Evolutionary conservation across 2,329 filamentous ascomycete species (phyloP).

Genomic region (Cercospora sesami): DNA sequence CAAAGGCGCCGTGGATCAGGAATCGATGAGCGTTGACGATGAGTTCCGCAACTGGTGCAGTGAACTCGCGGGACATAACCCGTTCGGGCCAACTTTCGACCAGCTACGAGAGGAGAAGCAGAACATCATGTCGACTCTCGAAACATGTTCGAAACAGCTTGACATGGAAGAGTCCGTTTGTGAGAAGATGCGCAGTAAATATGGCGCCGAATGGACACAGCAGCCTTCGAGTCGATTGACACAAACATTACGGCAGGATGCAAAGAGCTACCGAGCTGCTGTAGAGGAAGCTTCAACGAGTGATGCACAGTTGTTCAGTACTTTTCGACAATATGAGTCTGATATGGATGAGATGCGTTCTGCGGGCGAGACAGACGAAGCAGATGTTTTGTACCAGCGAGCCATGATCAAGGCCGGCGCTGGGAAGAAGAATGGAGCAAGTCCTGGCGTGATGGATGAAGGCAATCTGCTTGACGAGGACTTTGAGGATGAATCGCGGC

Average conservation of each 20-base stretch:
- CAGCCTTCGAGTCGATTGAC: conserved; percentile 91
- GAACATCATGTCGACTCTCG: conserved; percentile 68
- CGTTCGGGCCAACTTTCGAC: conserved; percentile 77
- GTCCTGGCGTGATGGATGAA: conserved; percentile 56
- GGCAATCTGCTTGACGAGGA: conserved; percentile 87
- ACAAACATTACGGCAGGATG: conserved; percentile 80
- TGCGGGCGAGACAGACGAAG: conserved; percentile 81
- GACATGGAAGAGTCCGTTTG: conserved; percentile 98
- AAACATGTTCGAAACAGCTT: conserved; percentile 80
- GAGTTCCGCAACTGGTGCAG: conserved; percentile 94
- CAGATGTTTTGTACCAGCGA: conserved; percentile 83
- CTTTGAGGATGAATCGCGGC: conserved; percentile 76
- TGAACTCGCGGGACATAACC: conserved; percentile 82
- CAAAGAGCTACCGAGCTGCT: conserved; percentile 83
- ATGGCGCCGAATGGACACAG: conserved; percentile 93
- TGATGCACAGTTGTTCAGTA: conserved; percentile 78
- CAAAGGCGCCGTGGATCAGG: conserved; percentile 89
- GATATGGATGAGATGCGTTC: conserved; percentile 95
- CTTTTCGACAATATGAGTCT: conserved; percentile 78
- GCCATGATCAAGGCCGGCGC: conserved; percentile 77
- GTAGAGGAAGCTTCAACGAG: conserved; percentile 86
- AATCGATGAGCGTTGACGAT: conserved; percentile 76
- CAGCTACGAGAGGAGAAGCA: conserved; percentile 75
- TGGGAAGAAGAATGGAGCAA: conserved; percentile 63
- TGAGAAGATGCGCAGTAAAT: conserved; percentile 99